Evolutionary conservation across 257 asterid species (phyloP), one percentile per base, ranked within the genome.

Genomic region (Eucommia ulmoides): DNA sequence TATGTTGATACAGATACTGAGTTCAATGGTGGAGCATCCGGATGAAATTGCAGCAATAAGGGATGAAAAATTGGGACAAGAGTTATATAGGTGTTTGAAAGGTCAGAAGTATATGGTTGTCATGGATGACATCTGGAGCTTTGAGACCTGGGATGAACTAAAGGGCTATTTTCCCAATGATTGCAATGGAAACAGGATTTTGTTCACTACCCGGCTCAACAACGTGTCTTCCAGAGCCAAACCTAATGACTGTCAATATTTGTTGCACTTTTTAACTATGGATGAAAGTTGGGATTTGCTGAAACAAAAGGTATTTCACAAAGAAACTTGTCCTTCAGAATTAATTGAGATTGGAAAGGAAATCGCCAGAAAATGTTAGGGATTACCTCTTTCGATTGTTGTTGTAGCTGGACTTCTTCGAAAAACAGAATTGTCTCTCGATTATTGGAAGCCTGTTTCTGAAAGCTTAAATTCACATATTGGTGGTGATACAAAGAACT

Each of bases 51-150:
- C n/a, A n/a, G 54, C 4, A 18, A 6, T 68, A 65, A n/a, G n/a
- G n/a, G n/a, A n/a, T n/a, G 45, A 50, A 15, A 12, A 9, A n/a
- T 24, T 60, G 24, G 57, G 14, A 3, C 22, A n/a, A 52, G 45
- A 22, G 19, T 51, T 73, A 23, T 45, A 51, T 55, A 58, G 46
- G 50, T n/a, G 19, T 66, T 60, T 66, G 18, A 56, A 15, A 23
- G 50, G 67, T 14, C 49, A 58, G 44, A 57, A 65, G 45, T 76
- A 57, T 51, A 51, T 76, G 0, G 29, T 76, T 23, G 57, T 76
- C 0, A 16, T 69, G 35, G 83, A 72, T 63, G 84, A 76, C 61
- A 12, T 77, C 4, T 72, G 83, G 80, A 8, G 35, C 23, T 21
- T 55, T 7, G 10, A 11, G 7, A 61, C 11, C 9, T 70, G 73